Percentiles rank a stretch among this genome's conserved stretches.
phyloP scores from a whole-genome alignment of 2,329 filamentous ascomycete genomes.

The Trichoderma oligosporum region DNA sequence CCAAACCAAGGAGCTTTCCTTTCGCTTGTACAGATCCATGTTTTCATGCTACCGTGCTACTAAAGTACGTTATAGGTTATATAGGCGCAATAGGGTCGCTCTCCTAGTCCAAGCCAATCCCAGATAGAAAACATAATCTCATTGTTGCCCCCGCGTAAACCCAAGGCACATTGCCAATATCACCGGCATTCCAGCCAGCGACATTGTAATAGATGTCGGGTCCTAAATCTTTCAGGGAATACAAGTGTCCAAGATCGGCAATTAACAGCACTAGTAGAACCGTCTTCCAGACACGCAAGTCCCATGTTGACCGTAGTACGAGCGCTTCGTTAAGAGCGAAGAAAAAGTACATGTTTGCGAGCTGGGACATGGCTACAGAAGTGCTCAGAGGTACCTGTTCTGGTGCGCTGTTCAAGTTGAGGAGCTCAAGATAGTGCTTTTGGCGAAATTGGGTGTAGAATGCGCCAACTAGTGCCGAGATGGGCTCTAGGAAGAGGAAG shows the following conservation, averaged over 20 bases:
- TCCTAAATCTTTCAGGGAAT: slow-evolving; percentile 59
- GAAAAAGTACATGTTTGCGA: slow-evolving; percentile 74
- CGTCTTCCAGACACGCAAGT: slow-evolving; percentile 66
- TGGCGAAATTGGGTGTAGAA: slow-evolving; percentile 50
- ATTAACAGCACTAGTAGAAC: slow-evolving; percentile 65
- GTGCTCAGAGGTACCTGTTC: slow-evolving; percentile 53
- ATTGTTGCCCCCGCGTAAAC: slow-evolving; percentile 63
- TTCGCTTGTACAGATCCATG: too few species aligned
- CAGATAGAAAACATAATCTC: slow-evolving; percentile 56
- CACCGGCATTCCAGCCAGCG: slow-evolving; percentile 61
- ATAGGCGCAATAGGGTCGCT: not conserved
- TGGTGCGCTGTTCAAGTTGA: slow-evolving; percentile 50
- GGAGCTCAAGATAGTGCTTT: slow-evolving; percentile 59
- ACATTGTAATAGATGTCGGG: slow-evolving; percentile 60
- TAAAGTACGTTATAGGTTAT: not conserved
- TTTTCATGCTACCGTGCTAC: not conserved
- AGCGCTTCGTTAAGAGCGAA: slow-evolving; percentile 75
- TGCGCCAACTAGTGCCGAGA: slow-evolving; percentile 51
- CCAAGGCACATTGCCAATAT: slow-evolving; percentile 65
- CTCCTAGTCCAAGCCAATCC: slow-evolving; percentile 46
- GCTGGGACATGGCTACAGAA: slow-evolving; percentile 66
- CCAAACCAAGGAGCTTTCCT: too few species aligned
- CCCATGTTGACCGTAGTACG: slow-evolving; percentile 65
- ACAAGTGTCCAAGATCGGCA: slow-evolving; percentile 74
- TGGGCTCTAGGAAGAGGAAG: slow-evolving; percentile 69